These are phyloP conservation scores for Suillus ampliporus DNA, from an alignment of 768 basidiomycete species.

Conservation along the genomic window DNA sequence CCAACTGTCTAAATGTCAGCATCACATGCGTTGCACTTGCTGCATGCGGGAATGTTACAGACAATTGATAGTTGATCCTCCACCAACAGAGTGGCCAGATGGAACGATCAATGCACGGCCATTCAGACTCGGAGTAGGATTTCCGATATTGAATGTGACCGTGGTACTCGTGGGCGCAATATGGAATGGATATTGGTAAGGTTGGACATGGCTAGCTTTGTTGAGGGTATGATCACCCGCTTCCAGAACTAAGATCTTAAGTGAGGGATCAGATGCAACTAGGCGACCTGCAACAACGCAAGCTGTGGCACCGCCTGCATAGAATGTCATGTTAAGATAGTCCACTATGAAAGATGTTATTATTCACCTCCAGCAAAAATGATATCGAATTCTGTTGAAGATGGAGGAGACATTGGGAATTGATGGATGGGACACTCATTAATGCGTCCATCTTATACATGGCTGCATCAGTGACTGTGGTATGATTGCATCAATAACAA, in stretches of 20 bases:
- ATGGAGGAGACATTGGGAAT: not conserved
- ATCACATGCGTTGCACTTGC: not conserved
- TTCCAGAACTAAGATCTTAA: constrained; percentile 36
- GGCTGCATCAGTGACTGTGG: no score
- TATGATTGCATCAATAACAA: no score
- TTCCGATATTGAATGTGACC: constrained; percentile 20
- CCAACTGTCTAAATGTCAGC: constrained; percentile 31
- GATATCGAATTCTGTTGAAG: not conserved
- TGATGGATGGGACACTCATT: no score
- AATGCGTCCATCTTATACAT: not conserved
- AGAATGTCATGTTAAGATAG: not conserved
- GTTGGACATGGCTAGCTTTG: constrained; percentile 26
- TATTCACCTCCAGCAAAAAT: constrained; percentile 55
- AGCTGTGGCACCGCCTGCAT: constrained; percentile 41
- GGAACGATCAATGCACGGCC: constrained; percentile 23
- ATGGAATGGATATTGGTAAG: constrained; percentile 28
- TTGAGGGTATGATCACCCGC: constrained; percentile 31
- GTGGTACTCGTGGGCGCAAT: constrained; percentile 23
- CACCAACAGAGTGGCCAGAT: constrained; percentile 34
- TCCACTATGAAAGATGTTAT: not conserved
- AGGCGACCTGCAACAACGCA: constrained; percentile 40
- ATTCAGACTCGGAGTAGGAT: constrained; percentile 22
- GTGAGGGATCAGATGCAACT: constrained; percentile 28
- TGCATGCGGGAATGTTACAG: constrained; percentile 20
- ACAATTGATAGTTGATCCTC: constrained; percentile 57